Evolutionary conservation across 306 rosid genomes (phyloP).

Genomic region (Begonia loranthoides): DNA sequence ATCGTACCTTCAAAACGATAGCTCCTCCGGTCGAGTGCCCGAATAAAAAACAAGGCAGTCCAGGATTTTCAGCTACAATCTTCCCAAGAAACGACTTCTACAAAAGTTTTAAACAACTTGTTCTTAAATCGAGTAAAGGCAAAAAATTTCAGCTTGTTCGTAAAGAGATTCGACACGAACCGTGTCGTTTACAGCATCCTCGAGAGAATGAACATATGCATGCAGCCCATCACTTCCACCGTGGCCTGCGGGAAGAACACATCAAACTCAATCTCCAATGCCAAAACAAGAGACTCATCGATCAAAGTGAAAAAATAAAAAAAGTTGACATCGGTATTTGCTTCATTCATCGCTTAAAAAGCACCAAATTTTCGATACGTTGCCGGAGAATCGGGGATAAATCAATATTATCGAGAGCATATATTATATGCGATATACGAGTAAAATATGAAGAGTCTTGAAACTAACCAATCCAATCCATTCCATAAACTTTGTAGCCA

Average conservation of each 20-base stretch:
- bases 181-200: slow-evolving; percentile 71
- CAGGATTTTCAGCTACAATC: slow-evolving; percentile 53
- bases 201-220: slow-evolving; percentile 82
- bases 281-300: no score
- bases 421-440: no score
- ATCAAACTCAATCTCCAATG: slow-evolving; percentile 4
- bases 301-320: no score
- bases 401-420: no score
- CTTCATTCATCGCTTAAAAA: not conserved
- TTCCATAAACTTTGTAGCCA: slow-evolving; percentile 80
- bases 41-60: slow-evolving; percentile 69
- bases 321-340: no score
- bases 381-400: not conserved
- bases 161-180: slow-evolving; percentile 27
- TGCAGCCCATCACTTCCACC: slow-evolving; percentile 97
- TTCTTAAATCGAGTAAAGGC: not conserved
- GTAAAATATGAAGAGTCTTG: no score
- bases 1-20: slow-evolving; percentile 61
- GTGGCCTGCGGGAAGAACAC: slow-evolving; percentile 38
- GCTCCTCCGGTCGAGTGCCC: slow-evolving; percentile 97
- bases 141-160: not conserved
- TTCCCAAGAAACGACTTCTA: slow-evolving; percentile 73
- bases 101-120: slow-evolving; percentile 1
- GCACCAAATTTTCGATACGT: not conserved
- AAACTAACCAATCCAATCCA: slow-evolving; percentile 95